Base-by-base conservation (phyloP, 1,139 yeast genomes). In the Diutina neorugosa region DNA sequence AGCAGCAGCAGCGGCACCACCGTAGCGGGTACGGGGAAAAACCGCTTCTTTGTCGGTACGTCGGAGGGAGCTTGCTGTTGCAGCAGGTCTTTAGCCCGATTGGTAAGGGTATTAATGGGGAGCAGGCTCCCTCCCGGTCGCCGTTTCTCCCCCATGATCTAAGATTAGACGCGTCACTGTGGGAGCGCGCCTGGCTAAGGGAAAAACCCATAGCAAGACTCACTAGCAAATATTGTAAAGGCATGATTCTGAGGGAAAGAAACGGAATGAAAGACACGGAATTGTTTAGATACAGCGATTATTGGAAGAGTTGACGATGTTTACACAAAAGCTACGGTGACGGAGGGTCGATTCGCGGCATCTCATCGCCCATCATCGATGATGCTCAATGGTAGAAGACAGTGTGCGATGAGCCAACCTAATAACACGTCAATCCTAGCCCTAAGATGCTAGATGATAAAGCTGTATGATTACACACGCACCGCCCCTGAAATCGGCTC, bases 61-160 rank as follows among this genome's bases (percentile, higher is more conserved):
- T 20, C 20, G 6, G 23, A 6, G n/a, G 6, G 8, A 9, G 21
- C 8, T 14, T 5, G 46, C n/a, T 11, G 46, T 18, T 14, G n/a
- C 21, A 19, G 46, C n/a, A 31, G 37, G 12, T 31, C 16, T 43
- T n/a, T 43, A 7, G n/a, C 12, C 25, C 25, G 23, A n/a, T 19
- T 43, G 5, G 48, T 44, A 11, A 44, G 48, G n/a, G 48, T 19
- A 16, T 44, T 44, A 12, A 44, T 44, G 18, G 48, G 48, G 12
- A 21, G 31, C 16, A 14, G 48, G 31, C 34, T 21, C 16, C 34
- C 48, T 23, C 34, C 34, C 18, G 48, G 48, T 12, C 48, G 48
- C 34, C 48, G 48, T 44, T 44, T 44, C 31, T 44, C 48, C 46
- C 46, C 46, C 48, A 44, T 44, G 25, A 14, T 44, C 25, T 18